phyloP scores from a whole-genome alignment of 2,329 filamentous ascomycete genomes.

The Elsinoe arachidis region DNA sequence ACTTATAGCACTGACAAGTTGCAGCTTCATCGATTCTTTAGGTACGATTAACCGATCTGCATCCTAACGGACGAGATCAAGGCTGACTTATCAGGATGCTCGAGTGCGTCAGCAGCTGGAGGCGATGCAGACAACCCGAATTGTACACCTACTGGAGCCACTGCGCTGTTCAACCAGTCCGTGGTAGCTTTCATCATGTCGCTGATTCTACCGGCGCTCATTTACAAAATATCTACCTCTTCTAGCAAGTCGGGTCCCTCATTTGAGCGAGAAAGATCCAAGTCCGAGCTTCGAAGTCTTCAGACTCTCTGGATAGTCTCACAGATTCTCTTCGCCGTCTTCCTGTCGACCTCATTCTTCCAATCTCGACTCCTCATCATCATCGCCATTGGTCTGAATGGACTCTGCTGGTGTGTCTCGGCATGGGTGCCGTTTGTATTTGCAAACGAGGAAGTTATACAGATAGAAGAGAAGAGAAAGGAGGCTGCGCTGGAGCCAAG shows the following conservation, averaged over 20 bases:
- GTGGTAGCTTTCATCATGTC: background rate
- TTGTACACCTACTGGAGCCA: background rate
- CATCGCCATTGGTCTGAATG: background rate
- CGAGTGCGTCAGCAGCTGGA: background rate
- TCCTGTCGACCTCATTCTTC: background rate
- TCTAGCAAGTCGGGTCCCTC: background rate
- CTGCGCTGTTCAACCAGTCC: background rate
- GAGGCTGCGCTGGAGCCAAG: background rate
- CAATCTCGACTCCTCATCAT: background rate
- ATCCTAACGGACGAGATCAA: too few species aligned
- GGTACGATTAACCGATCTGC: background rate
- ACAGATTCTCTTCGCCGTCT: background rate
- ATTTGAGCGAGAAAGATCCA: background rate
- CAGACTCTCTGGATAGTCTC: background rate
- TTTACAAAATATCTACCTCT: background rate
- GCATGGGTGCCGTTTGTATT: background rate
- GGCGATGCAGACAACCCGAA: background rate
- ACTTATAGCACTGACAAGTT: background rate
- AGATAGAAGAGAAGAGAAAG: slow-evolving; percentile 1
- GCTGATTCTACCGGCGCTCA: background rate
- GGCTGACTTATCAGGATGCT: background rate
- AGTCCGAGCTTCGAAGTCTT: background rate
- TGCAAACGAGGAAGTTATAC: background rate
- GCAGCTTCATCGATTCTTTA: background rate
- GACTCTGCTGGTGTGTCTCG: background rate